Evolutionary conservation across 805 yeast genomes (phyloP).

Genomic region (Wickerhamomyces silvicola): DNA sequence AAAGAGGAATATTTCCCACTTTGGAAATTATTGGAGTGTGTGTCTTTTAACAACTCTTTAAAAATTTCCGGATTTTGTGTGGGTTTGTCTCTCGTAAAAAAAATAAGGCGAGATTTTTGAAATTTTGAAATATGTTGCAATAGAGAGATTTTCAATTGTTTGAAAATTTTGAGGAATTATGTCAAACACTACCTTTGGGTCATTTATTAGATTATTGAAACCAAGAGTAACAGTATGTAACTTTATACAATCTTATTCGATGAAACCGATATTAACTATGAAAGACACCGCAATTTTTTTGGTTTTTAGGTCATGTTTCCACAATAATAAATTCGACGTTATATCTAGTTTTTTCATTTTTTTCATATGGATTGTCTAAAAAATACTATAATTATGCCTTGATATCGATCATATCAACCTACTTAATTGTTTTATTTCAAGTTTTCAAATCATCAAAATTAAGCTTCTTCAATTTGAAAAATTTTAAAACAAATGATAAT

Average conservation of each 20-base stretch:
- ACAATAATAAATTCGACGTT: constrained; percentile 37
- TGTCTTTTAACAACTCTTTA: too few relatives aligned
- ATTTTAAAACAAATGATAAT: constrained; percentile 45
- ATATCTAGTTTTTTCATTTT: constrained; percentile 36
- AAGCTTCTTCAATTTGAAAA: constrained; percentile 23
- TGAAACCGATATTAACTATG: constrained; percentile 9
- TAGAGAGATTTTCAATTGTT: too few relatives aligned
- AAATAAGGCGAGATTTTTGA: too few relatives aligned
- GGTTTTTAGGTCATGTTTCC: constrained; percentile 60
- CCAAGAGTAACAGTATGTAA: constrained; percentile 12
- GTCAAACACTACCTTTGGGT: constrained; percentile 9
- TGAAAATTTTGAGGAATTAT: too few relatives aligned
- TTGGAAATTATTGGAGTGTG: too few relatives aligned
- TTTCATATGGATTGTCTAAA: constrained; percentile 26
- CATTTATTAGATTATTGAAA: constrained; percentile 13
- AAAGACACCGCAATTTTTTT: constrained; percentile 55
- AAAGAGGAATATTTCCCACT: not conserved
- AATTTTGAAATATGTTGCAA: too few relatives aligned
- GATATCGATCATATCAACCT: constrained; percentile 50
- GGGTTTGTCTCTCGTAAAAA: too few relatives aligned
- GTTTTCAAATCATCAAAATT: constrained; percentile 38
- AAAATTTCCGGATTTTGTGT: too few relatives aligned
- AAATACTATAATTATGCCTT: constrained; percentile 38
- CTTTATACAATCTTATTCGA: not conserved
- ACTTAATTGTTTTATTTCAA: constrained; percentile 56